phyloP scores from a whole-genome alignment of 371 early-diverging fungal genomes.

The Mucor ambiguus region DNA sequence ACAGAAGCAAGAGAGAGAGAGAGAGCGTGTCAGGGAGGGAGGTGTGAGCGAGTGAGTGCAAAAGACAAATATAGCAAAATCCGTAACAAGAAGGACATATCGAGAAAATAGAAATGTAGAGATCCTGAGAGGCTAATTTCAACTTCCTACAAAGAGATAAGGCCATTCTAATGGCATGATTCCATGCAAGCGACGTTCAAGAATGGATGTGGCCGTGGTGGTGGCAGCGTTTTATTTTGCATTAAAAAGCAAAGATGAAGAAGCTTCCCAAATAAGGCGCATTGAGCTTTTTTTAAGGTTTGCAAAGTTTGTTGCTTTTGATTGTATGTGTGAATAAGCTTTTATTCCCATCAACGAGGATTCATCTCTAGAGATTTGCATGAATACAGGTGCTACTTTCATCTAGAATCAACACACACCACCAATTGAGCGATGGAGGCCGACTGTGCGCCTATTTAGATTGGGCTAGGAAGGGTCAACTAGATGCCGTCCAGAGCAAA shows the following conservation, averaged over 20 bases:
- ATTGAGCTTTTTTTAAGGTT: background rate
- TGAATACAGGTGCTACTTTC: background rate
- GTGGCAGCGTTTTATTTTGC: background rate
- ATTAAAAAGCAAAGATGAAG: background rate
- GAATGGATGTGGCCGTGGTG: background rate
- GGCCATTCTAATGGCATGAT: background rate
- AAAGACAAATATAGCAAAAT: no score
- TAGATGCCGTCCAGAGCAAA: no score
- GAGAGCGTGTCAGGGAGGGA: no score
- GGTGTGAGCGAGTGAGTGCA: no score
- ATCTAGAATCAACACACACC: background rate
- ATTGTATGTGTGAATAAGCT: background rate
- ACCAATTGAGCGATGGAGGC: no score
- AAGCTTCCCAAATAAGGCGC: background rate
- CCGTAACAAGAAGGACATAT: background rate
- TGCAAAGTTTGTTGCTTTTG: background rate
- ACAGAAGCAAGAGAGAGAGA: background rate
- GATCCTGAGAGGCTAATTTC: background rate
- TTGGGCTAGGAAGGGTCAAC: no score
- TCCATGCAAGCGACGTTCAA: no score
- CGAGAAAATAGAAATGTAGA: background rate
- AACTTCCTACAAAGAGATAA: background rate
- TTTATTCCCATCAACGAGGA: background rate
- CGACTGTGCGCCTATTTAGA: no score
- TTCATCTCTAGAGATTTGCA: background rate